Base-by-base conservation (phyloP, 805 yeast genomes). In the Metschnikowia anglica region DNA sequence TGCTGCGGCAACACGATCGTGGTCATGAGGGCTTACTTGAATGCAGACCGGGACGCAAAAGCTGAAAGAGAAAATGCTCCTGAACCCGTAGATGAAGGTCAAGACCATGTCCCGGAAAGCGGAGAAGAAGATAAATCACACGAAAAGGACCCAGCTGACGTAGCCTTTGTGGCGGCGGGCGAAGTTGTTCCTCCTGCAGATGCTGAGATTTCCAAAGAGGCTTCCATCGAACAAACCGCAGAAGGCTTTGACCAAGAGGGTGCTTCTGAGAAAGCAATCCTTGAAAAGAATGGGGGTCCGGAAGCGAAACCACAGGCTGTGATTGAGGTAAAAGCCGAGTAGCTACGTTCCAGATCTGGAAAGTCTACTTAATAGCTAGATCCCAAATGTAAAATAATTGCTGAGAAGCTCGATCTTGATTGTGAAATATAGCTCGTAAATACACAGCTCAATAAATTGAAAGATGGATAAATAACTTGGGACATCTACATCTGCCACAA, bases 1-100 rank as follows among this genome's bases (percentile, higher is more conserved):
- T 43, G 26, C 35, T 47, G 25, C 37, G 51, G 37, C 21, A 23
- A 12, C 25, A 13, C 44, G 26, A 25, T 41, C 8, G 33, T 19
- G 15, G 33, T 47, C n/a, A 35, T 34, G 31, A 27, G 34, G 21
- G 53, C 53, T 8, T 49, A 40, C 20, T 32, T 39, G 13, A 32
- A 25, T 20, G 41, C 25, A 33, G 48, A 44, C 24, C 32, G 43
- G 25, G 38, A 18, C 11, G 23, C 31, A 5, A 23, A n/a, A 21
- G 15, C 26, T 32, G 32, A 21, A 5, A 15, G 19, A 5, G 21
- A 13, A 25, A 16, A n/a, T 6, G 29, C 3, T 10, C 16, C 28
- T 13, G 18, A 16, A 10, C 24, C 24, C 11, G 23, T 10, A 17
- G 42, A 12, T 13, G 16, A 27, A 18, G 19, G 13, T 28, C 34